A percentile compares a stretch with the other conserved stretches of the same genome.
Evolutionary conservation across 2,329 filamentous ascomycete genomes (phyloP).

Genomic region (Talaromyces sp.): DNA sequence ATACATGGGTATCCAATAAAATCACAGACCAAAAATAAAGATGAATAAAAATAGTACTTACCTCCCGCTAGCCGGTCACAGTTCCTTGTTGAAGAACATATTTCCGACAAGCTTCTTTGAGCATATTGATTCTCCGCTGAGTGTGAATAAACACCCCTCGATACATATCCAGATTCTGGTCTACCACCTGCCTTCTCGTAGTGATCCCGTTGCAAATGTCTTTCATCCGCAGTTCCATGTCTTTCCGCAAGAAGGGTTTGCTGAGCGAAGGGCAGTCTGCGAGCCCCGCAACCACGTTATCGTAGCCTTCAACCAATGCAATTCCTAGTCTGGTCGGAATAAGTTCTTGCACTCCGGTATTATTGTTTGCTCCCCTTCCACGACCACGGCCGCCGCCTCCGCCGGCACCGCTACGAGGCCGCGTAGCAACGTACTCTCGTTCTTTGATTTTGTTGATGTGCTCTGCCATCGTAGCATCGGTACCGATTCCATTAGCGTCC

Average conservation of each 20-base stretch:
- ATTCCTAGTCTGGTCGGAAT: slow-evolving; percentile 88
- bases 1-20: neutral
- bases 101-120: slow-evolving; percentile 54
- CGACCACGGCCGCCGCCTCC: slow-evolving; percentile 30
- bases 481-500: slow-evolving; percentile 98
- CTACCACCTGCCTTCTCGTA: slow-evolving; percentile 67
- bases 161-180: slow-evolving; percentile 81
- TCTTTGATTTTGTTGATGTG: slow-evolving; percentile 96
- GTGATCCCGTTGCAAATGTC: slow-evolving; percentile 86
- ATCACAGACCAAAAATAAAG: neutral
- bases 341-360: slow-evolving; percentile 64
- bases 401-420: slow-evolving; percentile 29
- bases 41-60: neutral
- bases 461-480: slow-evolving; percentile 97
- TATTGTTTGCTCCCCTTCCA: slow-evolving; percentile 1
- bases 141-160: slow-evolving; percentile 79
- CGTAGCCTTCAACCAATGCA: slow-evolving; percentile 88
- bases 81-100: slow-evolving; percentile 36
- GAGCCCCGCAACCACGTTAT: slow-evolving; percentile 86
- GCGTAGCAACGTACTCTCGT: slow-evolving; percentile 72
- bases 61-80: neutral
- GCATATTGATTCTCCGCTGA: slow-evolving; percentile 62
- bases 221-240: slow-evolving; percentile 97
- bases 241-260: slow-evolving; percentile 92
- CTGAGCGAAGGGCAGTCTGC: slow-evolving; percentile 60